A percentile compares a stretch with the other conserved stretches of the same genome.
Evolutionary conservation across 768 basidiomycete species (phyloP).

Genomic region (Termitomyces sp.): DNA sequence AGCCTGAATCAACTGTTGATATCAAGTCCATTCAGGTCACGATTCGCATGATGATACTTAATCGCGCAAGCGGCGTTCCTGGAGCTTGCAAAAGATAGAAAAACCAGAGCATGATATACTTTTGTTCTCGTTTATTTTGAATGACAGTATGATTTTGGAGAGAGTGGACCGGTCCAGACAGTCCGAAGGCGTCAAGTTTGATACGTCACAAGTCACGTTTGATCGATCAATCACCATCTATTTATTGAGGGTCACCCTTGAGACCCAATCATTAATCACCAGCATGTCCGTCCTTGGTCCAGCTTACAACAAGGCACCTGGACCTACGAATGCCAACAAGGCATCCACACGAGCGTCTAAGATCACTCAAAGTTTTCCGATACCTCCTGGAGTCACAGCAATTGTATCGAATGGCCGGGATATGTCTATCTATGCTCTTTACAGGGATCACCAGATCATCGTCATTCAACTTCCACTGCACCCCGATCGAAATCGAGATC

Average conservation of each 20-base stretch:
- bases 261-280: background rate
- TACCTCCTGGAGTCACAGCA: constrained; percentile 8
- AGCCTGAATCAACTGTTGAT: background rate
- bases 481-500: background rate
- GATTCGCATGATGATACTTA: background rate
- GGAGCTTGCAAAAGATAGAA: background rate
- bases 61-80: background rate
- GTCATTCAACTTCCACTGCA: constrained; percentile 9
- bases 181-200: background rate
- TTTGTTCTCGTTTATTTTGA: background rate
- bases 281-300: background rate
- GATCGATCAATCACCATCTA: constrained; percentile 1
- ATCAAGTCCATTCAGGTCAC: background rate
- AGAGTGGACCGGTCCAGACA: background rate
- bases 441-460: constrained; percentile 8
- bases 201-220: background rate
- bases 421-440: constrained; percentile 6
- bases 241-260: background rate
- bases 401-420: background rate
- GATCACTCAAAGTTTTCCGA: background rate
- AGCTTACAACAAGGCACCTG: background rate
- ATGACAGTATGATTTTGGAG: background rate
- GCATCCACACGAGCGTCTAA: background rate
- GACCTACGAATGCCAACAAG: background rate
- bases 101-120: background rate